Conservation (phyloP, 2,329 filamentous ascomycete genomes). For the Ilyonectria mors-panacis region DNA sequence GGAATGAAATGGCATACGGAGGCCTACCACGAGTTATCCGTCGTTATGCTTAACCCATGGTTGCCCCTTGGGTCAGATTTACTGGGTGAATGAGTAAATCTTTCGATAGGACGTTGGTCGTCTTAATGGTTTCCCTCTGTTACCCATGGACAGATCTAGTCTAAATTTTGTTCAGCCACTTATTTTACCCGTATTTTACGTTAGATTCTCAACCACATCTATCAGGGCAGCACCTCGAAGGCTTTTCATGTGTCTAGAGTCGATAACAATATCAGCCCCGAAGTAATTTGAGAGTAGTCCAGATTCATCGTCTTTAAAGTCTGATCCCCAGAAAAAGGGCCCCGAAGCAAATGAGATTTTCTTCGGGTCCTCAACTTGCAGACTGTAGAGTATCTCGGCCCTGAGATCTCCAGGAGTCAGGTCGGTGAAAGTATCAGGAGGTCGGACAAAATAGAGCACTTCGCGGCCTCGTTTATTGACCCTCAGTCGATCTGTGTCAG, state of each 20-base stretch:
- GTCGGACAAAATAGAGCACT: not conserved
- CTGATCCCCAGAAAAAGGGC: not conserved
- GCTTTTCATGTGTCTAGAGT: slow-evolving; percentile 1
- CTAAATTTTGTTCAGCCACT: no score
- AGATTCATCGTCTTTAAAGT: not conserved
- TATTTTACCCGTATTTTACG: not conserved
- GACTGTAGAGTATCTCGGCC: not conserved
- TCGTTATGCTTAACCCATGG: no score
- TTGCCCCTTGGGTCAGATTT: no score
- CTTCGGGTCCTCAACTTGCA: not conserved
- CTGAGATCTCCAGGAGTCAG: not conserved
- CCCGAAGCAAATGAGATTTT: not conserved
- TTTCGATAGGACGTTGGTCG: no score
- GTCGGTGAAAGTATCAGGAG: not conserved
- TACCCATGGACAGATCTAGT: no score
- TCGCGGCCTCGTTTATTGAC: not conserved
- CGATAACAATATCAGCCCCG: not conserved
- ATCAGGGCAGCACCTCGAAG: not conserved
- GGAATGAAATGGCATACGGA: no score
- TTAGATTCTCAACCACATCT: not conserved
- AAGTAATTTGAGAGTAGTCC: not conserved
- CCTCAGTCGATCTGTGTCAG: not conserved
- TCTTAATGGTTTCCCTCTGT: no score
- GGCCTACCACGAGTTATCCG: no score
- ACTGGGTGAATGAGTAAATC: no score